These are phyloP conservation scores for Colletotrichum eleusines DNA, from an alignment of 2,329 filamentous ascomycete species.

Conservation along the genomic window DNA sequence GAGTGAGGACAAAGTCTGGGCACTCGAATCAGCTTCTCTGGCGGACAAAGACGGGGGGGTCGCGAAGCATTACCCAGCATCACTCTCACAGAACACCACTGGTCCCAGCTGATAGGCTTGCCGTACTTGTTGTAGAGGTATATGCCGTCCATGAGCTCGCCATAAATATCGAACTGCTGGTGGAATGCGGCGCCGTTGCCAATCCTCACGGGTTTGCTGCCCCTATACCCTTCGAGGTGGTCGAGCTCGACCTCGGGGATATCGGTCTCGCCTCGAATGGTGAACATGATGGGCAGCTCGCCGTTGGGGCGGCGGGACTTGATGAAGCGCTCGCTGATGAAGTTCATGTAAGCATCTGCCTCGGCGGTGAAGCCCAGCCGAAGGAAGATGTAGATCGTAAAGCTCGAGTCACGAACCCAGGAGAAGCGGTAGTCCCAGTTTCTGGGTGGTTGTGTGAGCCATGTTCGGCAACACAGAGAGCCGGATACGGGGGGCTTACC, in stretches of 20 bases:
- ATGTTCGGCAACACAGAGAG: not conserved
- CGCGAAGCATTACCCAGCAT: slow-evolving; percentile 63
- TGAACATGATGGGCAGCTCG: slow-evolving; percentile 84
- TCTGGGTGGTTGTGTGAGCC: slow-evolving; percentile 47
- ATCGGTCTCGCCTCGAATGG: slow-evolving; percentile 79
- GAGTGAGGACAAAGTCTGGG: slow-evolving; percentile 75
- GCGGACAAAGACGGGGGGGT: not conserved
- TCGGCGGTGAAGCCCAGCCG: slow-evolving; percentile 81
- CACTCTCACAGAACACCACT: slow-evolving; percentile 78
- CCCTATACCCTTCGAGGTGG: slow-evolving; percentile 79
- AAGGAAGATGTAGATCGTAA: slow-evolving; percentile 82
- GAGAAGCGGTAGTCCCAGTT: slow-evolving; percentile 83
- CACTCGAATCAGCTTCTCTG: not conserved
- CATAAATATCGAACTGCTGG: slow-evolving; percentile 83
- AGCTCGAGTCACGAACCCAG: slow-evolving; percentile 83
- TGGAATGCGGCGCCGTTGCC: slow-evolving; percentile 83
- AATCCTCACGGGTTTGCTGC: slow-evolving; percentile 78
- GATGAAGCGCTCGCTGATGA: slow-evolving; percentile 78
- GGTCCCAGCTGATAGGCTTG: slow-evolving; percentile 81
- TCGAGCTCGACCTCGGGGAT: slow-evolving; percentile 77
- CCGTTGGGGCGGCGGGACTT: slow-evolving; percentile 70
- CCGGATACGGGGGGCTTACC: slow-evolving; percentile 48
- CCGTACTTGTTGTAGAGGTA: slow-evolving; percentile 86
- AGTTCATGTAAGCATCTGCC: slow-evolving; percentile 82
- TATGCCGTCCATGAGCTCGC: slow-evolving; percentile 81